Evolutionary conservation across 2,329 filamentous ascomycete species (phyloP).

Genomic region (Nemania serpens): DNA sequence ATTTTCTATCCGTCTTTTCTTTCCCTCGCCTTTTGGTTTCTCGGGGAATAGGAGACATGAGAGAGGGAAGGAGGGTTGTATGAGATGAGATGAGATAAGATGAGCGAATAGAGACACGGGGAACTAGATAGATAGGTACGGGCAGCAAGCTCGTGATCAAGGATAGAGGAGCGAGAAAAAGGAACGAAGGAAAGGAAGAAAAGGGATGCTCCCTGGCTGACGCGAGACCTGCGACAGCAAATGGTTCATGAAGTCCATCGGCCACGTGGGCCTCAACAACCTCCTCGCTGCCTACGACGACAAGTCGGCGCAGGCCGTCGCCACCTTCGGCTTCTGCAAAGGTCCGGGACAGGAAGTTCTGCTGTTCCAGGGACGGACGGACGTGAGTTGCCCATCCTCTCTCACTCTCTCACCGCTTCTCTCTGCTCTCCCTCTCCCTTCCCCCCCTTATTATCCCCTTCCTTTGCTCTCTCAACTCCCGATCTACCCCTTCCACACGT

Average conservation of each 20-base stretch:
- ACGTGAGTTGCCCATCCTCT: conserved; percentile 55
- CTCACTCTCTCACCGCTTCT: neutral
- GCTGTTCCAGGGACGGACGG: conserved; percentile 88
- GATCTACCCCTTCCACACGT: too few relatives aligned
- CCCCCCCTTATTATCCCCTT: neutral
- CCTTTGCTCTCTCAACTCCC: too few relatives aligned
- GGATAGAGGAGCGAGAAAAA: neutral
- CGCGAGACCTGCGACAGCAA: conserved; percentile 62
- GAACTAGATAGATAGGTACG: neutral
- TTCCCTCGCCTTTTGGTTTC: neutral
- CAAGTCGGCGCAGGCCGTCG: conserved; percentile 90
- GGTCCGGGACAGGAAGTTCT: conserved; percentile 84
- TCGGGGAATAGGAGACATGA: too few relatives aligned
- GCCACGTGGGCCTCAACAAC: conserved; percentile 85
- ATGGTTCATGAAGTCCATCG: conserved; percentile 86
- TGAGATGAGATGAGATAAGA: too few relatives aligned
- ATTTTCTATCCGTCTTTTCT: neutral
- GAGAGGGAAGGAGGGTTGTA: too few relatives aligned
- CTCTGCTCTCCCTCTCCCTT: neutral
- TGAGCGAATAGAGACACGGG: neutral
- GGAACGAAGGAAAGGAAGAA: neutral
- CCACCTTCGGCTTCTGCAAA: conserved; percentile 90
- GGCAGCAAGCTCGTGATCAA: too few relatives aligned
- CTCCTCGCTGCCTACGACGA: conserved; percentile 86
- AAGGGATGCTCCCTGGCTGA: conserved; percentile 2